Percentiles rank a stretch among this genome's conserved stretches.
Conservation (phyloP, 805 yeast species). For the Candida sithepensis region DNA sequence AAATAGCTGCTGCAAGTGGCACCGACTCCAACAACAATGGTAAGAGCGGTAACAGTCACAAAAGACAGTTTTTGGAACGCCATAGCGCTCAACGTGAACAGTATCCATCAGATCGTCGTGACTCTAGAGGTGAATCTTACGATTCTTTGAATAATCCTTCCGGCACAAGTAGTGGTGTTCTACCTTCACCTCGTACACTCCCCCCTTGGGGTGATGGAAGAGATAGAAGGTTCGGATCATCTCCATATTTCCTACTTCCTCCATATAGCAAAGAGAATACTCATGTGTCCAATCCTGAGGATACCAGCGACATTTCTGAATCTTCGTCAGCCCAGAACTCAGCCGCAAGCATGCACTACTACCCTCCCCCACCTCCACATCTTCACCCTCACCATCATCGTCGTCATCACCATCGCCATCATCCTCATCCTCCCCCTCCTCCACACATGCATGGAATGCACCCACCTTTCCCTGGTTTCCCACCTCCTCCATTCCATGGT, state of each 20-base stretch:
- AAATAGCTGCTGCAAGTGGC: background rate
- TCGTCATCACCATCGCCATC: conserved; percentile 16
- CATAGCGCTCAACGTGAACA: background rate
- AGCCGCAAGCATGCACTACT: conserved; percentile 5
- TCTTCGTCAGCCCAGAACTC: conserved; percentile 5
- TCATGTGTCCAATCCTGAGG: background rate
- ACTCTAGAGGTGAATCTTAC: background rate
- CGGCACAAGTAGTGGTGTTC: background rate
- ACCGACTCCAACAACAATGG: too few relatives aligned
- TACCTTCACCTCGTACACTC: background rate
- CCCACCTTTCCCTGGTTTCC: conserved; percentile 22
- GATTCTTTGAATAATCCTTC: background rate
- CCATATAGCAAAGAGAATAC: background rate
- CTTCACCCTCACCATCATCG: conserved; percentile 9
- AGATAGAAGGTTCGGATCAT: background rate
- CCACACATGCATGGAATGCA: conserved; percentile 14
- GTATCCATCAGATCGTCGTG: background rate
- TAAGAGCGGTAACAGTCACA: background rate
- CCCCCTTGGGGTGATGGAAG: background rate
- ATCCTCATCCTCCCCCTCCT: conserved; percentile 14
- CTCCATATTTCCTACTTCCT: background rate
- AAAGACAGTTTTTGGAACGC: background rate
- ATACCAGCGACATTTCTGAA: conserved; percentile 9
- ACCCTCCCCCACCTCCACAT: conserved; percentile 7
- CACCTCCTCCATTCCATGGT: conserved; percentile 8